Conservation (phyloP, 495 filamentous ascomycete species). For the Tuber umbilicatum region DNA sequence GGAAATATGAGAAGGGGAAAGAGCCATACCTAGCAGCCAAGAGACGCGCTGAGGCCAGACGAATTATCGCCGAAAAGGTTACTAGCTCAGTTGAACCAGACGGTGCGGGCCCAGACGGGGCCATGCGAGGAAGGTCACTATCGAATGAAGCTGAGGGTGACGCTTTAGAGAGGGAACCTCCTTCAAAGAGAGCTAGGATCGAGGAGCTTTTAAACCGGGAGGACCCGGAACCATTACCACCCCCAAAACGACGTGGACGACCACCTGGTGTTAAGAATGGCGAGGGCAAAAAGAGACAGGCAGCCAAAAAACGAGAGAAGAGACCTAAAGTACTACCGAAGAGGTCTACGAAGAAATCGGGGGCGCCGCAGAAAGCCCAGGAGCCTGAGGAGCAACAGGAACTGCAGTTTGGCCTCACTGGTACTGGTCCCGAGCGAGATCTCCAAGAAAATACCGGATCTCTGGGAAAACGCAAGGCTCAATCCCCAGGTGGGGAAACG, state of each 20-base stretch:
- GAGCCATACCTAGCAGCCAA: conserved; percentile 40
- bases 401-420: neutral
- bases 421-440: neutral
- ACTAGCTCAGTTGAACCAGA: neutral
- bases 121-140: neutral
- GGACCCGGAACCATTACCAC: neutral
- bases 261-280: conserved; percentile 12
- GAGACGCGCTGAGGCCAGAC: conserved; percentile 29
- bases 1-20: conserved; percentile 42
- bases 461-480: neutral
- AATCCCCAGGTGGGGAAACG: neutral
- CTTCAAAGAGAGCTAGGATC: conserved; percentile 19
- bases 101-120: conserved; percentile 5
- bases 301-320: neutral
- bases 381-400: neutral
- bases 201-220: conserved; percentile 24
- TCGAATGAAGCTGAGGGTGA: conserved; percentile 6
- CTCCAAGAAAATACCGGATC: neutral
- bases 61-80: neutral
- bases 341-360: neutral
- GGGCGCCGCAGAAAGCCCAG: neutral
- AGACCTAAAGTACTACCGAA: neutral
- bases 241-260: conserved; percentile 35
- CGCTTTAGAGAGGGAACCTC: conserved; percentile 4
- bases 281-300: neutral